Percentiles rank a stretch among this genome's conserved stretches.
These are phyloP conservation scores for Pichia sporocuriosa DNA, from an alignment of 805 yeast species.

Conservation along the genomic window DNA sequence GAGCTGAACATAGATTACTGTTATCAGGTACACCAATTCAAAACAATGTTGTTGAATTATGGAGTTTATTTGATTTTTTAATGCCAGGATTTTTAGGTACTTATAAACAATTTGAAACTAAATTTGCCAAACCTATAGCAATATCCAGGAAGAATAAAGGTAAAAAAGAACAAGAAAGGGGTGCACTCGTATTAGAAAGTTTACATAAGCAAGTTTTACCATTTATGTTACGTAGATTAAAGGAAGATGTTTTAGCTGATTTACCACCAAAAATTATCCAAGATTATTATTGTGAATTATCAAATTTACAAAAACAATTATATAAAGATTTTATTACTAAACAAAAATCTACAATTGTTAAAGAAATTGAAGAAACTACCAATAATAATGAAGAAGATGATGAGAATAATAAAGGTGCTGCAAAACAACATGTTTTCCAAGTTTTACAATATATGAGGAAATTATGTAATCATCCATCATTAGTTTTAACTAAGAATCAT, in stretches of 20 bases:
- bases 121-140: constrained; percentile 97
- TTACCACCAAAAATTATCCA: constrained; percentile 97
- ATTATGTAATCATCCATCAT: constrained; percentile 91
- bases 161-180: constrained; percentile 92
- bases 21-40: constrained; percentile 98
- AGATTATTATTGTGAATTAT: constrained; percentile 94
- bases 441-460: constrained; percentile 96
- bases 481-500: constrained; percentile 75
- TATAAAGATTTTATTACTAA: constrained; percentile 85
- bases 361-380: constrained; percentile 45
- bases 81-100: constrained; percentile 99
- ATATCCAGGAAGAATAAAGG: constrained; percentile 86
- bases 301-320: constrained; percentile 80
- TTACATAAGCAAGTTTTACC: constrained; percentile 95
- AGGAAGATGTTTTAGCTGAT: constrained; percentile 93
- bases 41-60: constrained; percentile 89
- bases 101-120: constrained; percentile 86
- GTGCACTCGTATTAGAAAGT: constrained; percentile 92
- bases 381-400: constrained; percentile 7
- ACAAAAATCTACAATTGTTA: constrained; percentile 66
- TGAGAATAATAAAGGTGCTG: constrained; percentile 31
- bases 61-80: constrained; percentile 95
- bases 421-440: constrained; percentile 91
- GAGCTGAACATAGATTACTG: constrained; percentile 84
- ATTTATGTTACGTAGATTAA: constrained; percentile 89